Evolutionary conservation across 805 yeast species (phyloP).

Genomic region (Starmerella stigmatis): DNA sequence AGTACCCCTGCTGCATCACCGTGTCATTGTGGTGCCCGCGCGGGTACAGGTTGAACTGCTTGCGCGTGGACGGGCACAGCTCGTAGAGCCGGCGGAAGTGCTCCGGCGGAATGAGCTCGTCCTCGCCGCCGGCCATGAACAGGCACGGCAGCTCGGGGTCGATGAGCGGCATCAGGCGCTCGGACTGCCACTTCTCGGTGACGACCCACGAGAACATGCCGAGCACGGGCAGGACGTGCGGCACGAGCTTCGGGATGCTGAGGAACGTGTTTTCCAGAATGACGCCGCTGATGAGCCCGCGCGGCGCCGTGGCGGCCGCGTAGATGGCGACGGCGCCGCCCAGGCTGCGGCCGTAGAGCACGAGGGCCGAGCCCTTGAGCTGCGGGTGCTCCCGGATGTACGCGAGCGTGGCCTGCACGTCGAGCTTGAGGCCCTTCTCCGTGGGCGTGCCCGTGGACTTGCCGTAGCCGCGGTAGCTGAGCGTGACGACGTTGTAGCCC

Average conservation of each 20-base stretch:
- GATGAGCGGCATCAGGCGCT: constrained; percentile 42
- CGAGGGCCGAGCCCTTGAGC: constrained; percentile 42
- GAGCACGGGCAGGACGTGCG: constrained; percentile 31
- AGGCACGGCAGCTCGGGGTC: constrained; percentile 52
- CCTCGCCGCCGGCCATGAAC: constrained; percentile 60
- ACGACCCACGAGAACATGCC: constrained; percentile 36
- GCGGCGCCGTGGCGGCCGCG: constrained; percentile 47
- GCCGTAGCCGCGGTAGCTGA: constrained; percentile 90
- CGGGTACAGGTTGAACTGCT: constrained; percentile 45
- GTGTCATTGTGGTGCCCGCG: constrained; percentile 78
- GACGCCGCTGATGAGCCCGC: constrained; percentile 45
- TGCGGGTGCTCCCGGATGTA: constrained; percentile 47
- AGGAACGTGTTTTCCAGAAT: constrained; percentile 82
- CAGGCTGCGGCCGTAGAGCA: constrained; percentile 77
- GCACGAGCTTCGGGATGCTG: constrained; percentile 57
- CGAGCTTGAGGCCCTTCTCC: constrained; percentile 71
- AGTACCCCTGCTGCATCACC: constrained; percentile 60
- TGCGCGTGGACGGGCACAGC: constrained; percentile 41
- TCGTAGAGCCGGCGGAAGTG: constrained; percentile 60
- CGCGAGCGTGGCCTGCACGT: constrained; percentile 62
- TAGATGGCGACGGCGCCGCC: constrained; percentile 94
- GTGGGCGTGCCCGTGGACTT: constrained; percentile 61
- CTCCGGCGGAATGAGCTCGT: constrained; percentile 83
- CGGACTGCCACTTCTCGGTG: constrained; percentile 77
- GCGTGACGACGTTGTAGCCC: constrained; percentile 67